phyloP scores from a whole-genome alignment of 2,329 filamentous ascomycete species.

The Colletotrichum sp. region DNA sequence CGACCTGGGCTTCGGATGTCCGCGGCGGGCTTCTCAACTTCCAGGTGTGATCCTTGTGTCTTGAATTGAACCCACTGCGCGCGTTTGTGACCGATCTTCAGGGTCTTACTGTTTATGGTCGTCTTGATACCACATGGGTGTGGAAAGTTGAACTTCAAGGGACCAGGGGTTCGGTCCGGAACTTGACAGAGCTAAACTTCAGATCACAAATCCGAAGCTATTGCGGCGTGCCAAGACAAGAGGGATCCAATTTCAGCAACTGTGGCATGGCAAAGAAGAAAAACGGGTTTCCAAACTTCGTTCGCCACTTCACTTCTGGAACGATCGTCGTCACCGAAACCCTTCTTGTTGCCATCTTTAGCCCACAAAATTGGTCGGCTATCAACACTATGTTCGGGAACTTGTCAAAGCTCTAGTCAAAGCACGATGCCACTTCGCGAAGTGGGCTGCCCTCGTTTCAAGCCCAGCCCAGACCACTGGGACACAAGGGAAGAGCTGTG shows the following conservation, averaged over 20 bases:
- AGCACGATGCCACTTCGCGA: neutral
- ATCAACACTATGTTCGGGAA: neutral
- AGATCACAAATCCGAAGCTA: neutral
- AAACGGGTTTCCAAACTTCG: neutral
- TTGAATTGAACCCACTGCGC: neutral
- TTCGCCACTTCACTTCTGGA: neutral
- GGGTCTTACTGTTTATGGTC: neutral
- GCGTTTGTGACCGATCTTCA: neutral
- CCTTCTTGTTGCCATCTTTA: neutral
- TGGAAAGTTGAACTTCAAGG: neutral
- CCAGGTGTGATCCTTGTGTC: neutral
- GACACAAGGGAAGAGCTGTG: neutral
- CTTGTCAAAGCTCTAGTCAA: neutral
- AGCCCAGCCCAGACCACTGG: neutral
- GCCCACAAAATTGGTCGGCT: neutral
- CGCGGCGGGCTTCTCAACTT: neutral
- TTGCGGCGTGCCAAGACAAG: neutral
- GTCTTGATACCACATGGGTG: neutral
- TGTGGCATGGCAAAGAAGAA: neutral
- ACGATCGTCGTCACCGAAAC: neutral
- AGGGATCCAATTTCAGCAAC: neutral
- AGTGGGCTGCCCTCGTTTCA: neutral
- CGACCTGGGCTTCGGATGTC: neutral
- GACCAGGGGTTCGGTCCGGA: neutral
- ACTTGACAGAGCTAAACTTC: neutral